Evolutionary conservation across 148 eudicot genomes (phyloP).

Genomic region (Rhododendron molle): DNA sequence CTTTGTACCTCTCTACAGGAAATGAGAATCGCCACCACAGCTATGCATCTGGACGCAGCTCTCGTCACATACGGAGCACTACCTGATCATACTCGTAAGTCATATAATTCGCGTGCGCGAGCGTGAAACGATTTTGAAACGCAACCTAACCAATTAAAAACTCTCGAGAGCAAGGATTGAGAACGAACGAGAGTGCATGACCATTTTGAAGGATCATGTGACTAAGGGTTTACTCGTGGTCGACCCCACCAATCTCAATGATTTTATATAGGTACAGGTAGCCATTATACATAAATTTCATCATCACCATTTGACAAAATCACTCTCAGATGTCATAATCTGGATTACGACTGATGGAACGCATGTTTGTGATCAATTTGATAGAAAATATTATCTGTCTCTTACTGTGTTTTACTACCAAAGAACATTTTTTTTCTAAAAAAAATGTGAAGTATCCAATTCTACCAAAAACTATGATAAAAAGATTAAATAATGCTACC

Average conservation of each 20-base stretch:
- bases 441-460: not conserved
- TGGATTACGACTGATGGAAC: not conserved
- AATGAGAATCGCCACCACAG: not conserved
- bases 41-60: not conserved
- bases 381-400: not conserved
- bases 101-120: too few species aligned
- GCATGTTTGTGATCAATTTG: not conserved
- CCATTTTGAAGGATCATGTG: too few species aligned
- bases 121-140: too few species aligned
- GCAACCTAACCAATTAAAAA: too few species aligned
- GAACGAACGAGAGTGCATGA: too few species aligned
- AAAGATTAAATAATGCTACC: not conserved
- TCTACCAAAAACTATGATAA: not conserved
- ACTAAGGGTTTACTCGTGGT: too few species aligned
- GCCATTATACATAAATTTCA: not conserved
- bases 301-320: not conserved
- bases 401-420: not conserved
- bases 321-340: not conserved
- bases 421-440: not conserved
- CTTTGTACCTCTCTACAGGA: not conserved
- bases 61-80: not conserved
- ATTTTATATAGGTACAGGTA: not conserved
- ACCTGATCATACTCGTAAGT: not conserved
- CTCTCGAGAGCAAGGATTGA: not conserved
- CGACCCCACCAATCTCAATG: not conserved